Base-by-base conservation (phyloP, 805 yeast genomes). In the Yamadazyma nakazawae region DNA sequence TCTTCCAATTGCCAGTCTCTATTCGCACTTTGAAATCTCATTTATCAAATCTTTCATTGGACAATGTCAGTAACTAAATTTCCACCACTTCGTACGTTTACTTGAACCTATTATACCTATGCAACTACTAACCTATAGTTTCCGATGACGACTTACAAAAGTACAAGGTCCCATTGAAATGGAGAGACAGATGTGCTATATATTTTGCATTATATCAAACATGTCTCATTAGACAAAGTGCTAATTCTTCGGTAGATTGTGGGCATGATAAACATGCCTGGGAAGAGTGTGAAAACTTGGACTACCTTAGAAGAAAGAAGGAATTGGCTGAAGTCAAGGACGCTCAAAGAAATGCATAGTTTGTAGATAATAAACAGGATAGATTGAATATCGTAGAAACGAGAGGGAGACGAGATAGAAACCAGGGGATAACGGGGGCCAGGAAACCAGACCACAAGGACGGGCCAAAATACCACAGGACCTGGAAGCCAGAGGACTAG, bases 241-340 rank as follows among this genome's bases (percentile, higher is more conserved):
- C 74, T 48, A 70, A 69, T 57, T 59, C 67, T 2, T 63, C 72
- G 4, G 70, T 71, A 38, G 81, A 79, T 56, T 88, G 96, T 58
- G 74, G 77, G 48, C 84, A 84, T 53, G 88, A 84, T 68, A 81
- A 89, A 63, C 95, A 88, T 57, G 82, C 75, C 36, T 88, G 90
- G 75, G 96, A 88, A 65, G 85, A 85, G 62, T 88, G 96, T 65
- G 86, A 88, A 67, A 85, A 85, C 63, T 66, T 82, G 64, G 96
- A 88, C 62, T 87, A 84, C 71, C 77, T 82, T 63, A 80, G 94
- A 71, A 80, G 96, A 67, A 87, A 85, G 48, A 74, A 81, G 61
- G 91, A 85, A 68, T 72, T 85, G 64, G 78, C 80, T 59, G 75
- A 74, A 48, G 67, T 75, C 55, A 83, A 81, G 62, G 76, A 67